Evolutionary conservation across 1,284 basidiomycete species (phyloP), one percentile per base, ranked within the genome.

Genomic region (Leccinum huronense): DNA sequence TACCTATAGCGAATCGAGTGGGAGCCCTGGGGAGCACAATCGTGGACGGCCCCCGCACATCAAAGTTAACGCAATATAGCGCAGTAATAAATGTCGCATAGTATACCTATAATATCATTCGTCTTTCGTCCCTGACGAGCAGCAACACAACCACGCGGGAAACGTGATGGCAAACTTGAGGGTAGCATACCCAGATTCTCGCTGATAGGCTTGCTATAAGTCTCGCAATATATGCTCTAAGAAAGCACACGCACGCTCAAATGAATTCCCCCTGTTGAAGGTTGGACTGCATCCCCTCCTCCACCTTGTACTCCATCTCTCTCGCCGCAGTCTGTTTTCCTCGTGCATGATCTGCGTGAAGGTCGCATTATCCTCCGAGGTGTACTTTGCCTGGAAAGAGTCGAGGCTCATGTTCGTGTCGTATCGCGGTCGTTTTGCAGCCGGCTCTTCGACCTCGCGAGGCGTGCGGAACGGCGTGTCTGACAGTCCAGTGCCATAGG

Each of bases 281-380:
- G 40, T 11, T 19, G 45, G 5, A 10, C 45, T 48, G 19, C 5
- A 19, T 19, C 19, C n/a, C 11, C n/a, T 45, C n/a, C 42, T 3
- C 23, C 23, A 27, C 10, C n/a, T 45, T 19, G 42, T 45, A 2
- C 23, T 27, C 80, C 88, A 93, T 74, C 80, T 85, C 72, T 93
- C 90, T 72, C 87, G 87, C 65, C 94, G 84, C 70, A 83, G 81
- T 73, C 80, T 77, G 74, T 98, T 98, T 81, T 97, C 95, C 64
- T 90, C 87, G 62, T 95, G 87, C 61, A 98, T 78, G 65, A 97
- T 95, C 66, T 93, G 84, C 11, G 93, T 93, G 75, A 98, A 98
- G 64, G 93, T 95, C 3, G 95, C 89, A 75, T 98, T 98, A 76
- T 98, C 95, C 75, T 97, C 94, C 0, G 94, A 96, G 1, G 95